Percentiles rank a stretch among this genome's conserved stretches.
phyloP scores from a whole-genome alignment of 163 green algal genomes.

The Chloroidium sp. region DNA sequence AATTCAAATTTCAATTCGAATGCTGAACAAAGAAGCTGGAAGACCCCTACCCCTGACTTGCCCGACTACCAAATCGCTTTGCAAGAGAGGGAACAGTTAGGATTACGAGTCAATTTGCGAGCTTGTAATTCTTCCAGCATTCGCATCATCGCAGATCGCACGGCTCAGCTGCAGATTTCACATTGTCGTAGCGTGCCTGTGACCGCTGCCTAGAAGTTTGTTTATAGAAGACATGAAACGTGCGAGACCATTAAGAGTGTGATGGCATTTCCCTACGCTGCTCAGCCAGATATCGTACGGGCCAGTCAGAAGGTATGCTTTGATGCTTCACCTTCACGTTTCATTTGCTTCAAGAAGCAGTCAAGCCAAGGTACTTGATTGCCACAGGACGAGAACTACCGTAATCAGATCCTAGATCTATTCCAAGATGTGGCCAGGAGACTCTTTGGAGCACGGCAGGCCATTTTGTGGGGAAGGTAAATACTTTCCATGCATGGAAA shows the following conservation, averaged over 20 bases:
- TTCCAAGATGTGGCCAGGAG: constrained; percentile 53
- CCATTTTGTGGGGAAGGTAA: constrained; percentile 49
- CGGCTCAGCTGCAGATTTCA: too few relatives aligned
- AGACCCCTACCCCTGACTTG: too few relatives aligned
- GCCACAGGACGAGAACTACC: constrained; percentile 61
- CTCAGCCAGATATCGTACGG: constrained; percentile 52
- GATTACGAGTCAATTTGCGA: too few relatives aligned
- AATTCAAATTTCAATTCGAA: too few relatives aligned
- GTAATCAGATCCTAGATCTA: constrained; percentile 41
- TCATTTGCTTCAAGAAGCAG: background rate
- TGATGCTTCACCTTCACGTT: background rate
- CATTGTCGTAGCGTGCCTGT: background rate
- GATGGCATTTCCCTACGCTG: constrained; percentile 22
- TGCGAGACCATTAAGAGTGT: too few relatives aligned
- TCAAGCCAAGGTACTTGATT: background rate
- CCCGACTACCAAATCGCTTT: too few relatives aligned
- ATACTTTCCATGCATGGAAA: background rate
- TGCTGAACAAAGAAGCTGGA: too few relatives aligned
- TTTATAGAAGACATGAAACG: too few relatives aligned
- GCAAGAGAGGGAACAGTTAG: too few relatives aligned
- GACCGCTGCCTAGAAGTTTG: background rate
- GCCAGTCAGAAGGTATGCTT: constrained; percentile 25
- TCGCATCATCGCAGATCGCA: too few relatives aligned
- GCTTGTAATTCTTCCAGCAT: too few relatives aligned
- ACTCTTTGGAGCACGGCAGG: constrained; percentile 40